Evolutionary conservation across 257 asterid species (phyloP).

Genomic region (Solanum pimpinellifolium): DNA sequence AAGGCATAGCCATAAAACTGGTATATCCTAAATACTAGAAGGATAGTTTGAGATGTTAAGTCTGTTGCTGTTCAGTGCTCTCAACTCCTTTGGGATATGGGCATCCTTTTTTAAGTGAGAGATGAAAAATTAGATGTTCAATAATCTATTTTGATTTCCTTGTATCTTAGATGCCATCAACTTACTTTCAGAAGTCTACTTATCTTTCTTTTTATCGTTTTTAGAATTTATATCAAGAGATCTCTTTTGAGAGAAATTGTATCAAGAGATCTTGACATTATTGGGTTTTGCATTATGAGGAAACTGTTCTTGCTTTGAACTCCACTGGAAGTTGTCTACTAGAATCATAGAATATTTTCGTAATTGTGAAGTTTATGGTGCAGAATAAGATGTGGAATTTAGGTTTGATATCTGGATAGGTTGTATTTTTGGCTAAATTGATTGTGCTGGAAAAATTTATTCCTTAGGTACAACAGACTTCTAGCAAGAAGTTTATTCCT

Average conservation of each 20-base stretch:
- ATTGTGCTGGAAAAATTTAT: background rate
- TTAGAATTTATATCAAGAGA: background rate
- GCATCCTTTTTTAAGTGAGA: background rate
- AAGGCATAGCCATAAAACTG: background rate
- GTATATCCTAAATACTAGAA: background rate
- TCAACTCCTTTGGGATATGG: background rate
- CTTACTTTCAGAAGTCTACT: background rate
- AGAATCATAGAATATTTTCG: background rate
- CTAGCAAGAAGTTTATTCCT: constrained; percentile 58
- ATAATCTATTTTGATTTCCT: background rate
- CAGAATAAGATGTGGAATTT: background rate
- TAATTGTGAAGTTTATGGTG: background rate
- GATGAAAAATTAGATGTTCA: background rate
- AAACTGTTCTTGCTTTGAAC: background rate
- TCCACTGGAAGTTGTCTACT: background rate
- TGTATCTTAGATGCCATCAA: background rate
- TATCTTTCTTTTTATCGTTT: background rate
- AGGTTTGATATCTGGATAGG: background rate
- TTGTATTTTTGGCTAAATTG: background rate
- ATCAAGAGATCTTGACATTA: background rate
- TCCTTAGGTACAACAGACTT: constrained; percentile 53
- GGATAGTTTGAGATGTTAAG: background rate
- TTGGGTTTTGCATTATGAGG: background rate
- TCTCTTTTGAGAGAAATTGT: background rate
- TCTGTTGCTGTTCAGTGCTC: background rate